Evolutionary conservation across 305 asterid genomes (phyloP).

Genomic region (Nicotiana rustica): DNA sequence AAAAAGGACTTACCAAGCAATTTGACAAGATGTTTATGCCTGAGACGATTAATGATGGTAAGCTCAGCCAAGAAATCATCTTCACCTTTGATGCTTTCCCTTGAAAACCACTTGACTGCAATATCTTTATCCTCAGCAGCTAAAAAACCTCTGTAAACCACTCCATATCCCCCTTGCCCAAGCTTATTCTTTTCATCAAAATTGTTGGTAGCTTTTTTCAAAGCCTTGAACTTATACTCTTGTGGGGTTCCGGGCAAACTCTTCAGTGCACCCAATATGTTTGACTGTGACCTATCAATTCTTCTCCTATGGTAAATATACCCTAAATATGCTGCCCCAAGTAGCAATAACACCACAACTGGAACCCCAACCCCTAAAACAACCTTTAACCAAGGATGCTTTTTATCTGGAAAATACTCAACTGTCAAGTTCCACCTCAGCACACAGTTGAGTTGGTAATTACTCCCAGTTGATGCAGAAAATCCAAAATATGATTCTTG

Average conservation of each 20-base stretch:
- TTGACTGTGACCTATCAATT: slow-evolving; percentile 45
- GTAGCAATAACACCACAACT: slow-evolving; percentile 45
- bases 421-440: slow-evolving; percentile 85
- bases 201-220: slow-evolving; percentile 81
- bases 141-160: slow-evolving; percentile 71
- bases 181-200: slow-evolving; percentile 80
- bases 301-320: slow-evolving; percentile 49
- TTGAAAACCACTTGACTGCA: slow-evolving; percentile 87
- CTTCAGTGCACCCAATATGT: slow-evolving; percentile 64
- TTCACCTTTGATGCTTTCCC: slow-evolving; percentile 80
- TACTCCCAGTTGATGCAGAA: slow-evolving; percentile 80
- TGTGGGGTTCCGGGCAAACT: slow-evolving; percentile 85
- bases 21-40: slow-evolving; percentile 89
- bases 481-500: slow-evolving; percentile 84
- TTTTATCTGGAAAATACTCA: slow-evolving; percentile 48
- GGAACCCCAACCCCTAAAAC: slow-evolving; percentile 63
- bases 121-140: slow-evolving; percentile 63
- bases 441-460: slow-evolving; percentile 67
- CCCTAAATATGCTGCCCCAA: slow-evolving; percentile 49
- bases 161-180: slow-evolving; percentile 94
- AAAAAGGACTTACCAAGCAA: slow-evolving; percentile 66
- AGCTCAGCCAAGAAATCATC: slow-evolving; percentile 97
- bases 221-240: slow-evolving; percentile 71
- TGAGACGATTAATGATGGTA: slow-evolving; percentile 86
- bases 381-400: slow-evolving; percentile 36